Percentiles rank a stretch among this genome's conserved stretches.
These are phyloP conservation scores for Bipolaris sorokiniana DNA, from an alignment of 2,329 filamentous ascomycete species.

Conservation along the genomic window DNA sequence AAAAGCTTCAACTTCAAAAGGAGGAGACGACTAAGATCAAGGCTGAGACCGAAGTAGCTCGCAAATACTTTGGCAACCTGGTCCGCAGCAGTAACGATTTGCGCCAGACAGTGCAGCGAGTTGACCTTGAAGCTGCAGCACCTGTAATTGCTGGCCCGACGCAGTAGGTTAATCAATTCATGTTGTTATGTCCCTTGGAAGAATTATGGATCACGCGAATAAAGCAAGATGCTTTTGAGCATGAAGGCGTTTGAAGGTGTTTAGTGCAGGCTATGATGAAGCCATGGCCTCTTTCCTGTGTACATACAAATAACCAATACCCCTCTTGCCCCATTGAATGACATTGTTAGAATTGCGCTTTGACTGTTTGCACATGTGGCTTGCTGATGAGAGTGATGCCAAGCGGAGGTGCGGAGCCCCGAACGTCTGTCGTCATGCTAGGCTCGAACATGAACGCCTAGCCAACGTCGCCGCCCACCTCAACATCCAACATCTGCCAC, in stretches of 20 bases:
- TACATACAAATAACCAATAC: constrained; percentile 45
- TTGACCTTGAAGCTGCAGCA: constrained; percentile 60
- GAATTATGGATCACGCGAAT: constrained; percentile 16
- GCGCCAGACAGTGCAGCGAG: constrained; percentile 55
- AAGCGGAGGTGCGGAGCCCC: constrained; percentile 15
- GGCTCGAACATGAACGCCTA: constrained; percentile 1
- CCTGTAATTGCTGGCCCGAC: constrained; percentile 48
- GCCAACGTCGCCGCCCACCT: constrained; percentile 2
- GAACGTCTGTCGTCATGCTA: constrained; percentile 6
- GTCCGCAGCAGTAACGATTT: constrained; percentile 66
- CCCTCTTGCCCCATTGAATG: constrained; percentile 34
- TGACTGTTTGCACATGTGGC: not conserved
- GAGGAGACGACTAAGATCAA: constrained; percentile 84
- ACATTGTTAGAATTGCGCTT: constrained; percentile 1
- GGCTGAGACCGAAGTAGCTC: constrained; percentile 82
- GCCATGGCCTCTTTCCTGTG: constrained; percentile 25
- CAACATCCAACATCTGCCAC: constrained; percentile 9
- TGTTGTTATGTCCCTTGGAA: constrained; percentile 7
- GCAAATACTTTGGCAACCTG: constrained; percentile 89
- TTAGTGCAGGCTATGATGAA: constrained; percentile 22
- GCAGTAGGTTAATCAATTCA: constrained; percentile 22
- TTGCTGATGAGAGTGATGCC: constrained; percentile 4
- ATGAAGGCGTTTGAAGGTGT: constrained; percentile 28
- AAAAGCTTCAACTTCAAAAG: constrained; percentile 77
- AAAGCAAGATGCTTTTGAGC: constrained; percentile 14